Evolutionary conservation across 768 basidiomycete genomes (phyloP), one percentile per base, ranked within the genome.

Genomic region (Lactifluus volemus): DNA sequence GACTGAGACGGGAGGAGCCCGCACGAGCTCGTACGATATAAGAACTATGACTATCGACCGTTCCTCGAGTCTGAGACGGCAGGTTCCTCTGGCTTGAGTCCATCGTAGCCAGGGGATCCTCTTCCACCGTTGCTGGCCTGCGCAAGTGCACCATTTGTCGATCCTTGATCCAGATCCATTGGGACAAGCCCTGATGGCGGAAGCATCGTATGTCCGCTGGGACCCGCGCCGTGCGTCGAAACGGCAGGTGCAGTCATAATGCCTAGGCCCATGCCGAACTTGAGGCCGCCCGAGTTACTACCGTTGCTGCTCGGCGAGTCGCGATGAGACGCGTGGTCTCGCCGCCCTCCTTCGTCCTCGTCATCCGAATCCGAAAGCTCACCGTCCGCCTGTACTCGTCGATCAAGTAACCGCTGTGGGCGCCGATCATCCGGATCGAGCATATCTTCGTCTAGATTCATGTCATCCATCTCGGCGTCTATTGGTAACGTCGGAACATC

Each of bases 311-410:
- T 76, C 38, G 59, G 57, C 12, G 65, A 66, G 50, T 48, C 67
- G 17, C 66, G 67, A 70, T 88, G 83, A 41, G 76, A 75, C 9
- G 80, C 75, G 60, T 85, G 84, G 67, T 93, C 80, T 60, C 86
- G 78, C 57, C 94, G 81, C 1, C 86, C 90, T 49, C 91, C 94
- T 67, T 89, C 88, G 17, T 92, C 95, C 74, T 99, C 97, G 70
- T 99, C 97, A 65, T 99, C 97, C 1, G 97, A 98, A 72, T 99
- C 97, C 7, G 93, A 97, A 12, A 97, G 79, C 68, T 95, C 92
- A 21, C 88, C 89, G 44, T 96, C 92, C 5, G 81, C 83, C 70
- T 94, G 93, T 63, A 88, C 79, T 25, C 86, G 79, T 25, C 85
- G 81, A 70, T 99, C 96, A 38, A 94, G 81, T 9, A 92, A 73